Conservation (phyloP, 768 basidiomycete genomes). For the Boletus edulis region DNA sequence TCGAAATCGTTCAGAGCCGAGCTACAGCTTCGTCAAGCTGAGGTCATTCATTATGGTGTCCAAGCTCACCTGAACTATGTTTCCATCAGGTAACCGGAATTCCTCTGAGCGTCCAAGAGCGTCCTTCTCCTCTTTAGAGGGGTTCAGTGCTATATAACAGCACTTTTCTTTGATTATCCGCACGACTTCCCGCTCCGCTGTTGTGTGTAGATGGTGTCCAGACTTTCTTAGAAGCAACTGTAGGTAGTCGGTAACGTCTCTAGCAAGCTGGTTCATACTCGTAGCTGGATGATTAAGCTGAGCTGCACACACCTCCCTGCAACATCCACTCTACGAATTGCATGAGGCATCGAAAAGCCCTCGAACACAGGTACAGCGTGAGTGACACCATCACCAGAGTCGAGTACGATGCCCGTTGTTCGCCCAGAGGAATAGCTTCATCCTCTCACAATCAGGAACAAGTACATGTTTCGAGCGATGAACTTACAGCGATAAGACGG, state of each 20-base stretch:
- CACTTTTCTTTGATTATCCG: conserved; percentile 98
- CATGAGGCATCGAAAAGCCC: conserved; percentile 99
- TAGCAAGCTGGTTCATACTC: conserved; percentile 29
- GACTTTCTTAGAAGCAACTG: conserved; percentile 92
- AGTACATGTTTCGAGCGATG: neutral
- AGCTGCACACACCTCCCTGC: conserved; percentile 73
- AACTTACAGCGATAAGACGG: conserved; percentile 89
- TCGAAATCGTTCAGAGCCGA: conserved; percentile 92
- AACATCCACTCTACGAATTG: conserved; percentile 92
- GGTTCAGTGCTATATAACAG: conserved; percentile 92
- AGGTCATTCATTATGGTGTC: conserved; percentile 8
- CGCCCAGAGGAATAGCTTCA: conserved; percentile 94
- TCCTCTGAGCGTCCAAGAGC: conserved; percentile 73
- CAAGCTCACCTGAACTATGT: conserved; percentile 73
- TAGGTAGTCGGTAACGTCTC: conserved; percentile 96
- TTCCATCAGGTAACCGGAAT: conserved; percentile 93
- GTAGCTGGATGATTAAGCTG: neutral
- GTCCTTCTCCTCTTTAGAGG: conserved; percentile 95
- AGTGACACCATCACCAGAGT: conserved; percentile 98
- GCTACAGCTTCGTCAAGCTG: conserved; percentile 43
- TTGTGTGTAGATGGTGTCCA: conserved; percentile 93
- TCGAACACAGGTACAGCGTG: conserved; percentile 99
- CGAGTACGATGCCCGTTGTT: conserved; percentile 98
- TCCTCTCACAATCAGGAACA: conserved; percentile 11
- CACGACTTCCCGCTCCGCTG: conserved; percentile 95